These are phyloP conservation scores for Yamadazyma endophytica DNA, from an alignment of 805 yeast species.

Conservation along the genomic window DNA sequence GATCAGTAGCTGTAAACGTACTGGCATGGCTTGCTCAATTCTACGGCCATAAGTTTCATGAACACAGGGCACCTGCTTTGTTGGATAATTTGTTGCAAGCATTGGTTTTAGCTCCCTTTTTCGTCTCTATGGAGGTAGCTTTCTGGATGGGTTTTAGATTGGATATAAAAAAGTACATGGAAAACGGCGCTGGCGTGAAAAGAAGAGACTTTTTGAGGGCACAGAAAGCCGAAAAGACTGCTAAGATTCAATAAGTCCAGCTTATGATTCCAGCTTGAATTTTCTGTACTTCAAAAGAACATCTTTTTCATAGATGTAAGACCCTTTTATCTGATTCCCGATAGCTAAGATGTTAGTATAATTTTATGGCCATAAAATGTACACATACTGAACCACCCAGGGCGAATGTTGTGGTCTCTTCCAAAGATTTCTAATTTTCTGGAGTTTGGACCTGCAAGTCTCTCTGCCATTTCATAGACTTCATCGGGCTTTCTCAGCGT, in stretches of 20 bases:
- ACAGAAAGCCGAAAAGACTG: background rate
- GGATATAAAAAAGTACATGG: conserved; percentile 48
- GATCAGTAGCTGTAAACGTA: conserved; percentile 42
- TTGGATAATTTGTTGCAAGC: conserved; percentile 82
- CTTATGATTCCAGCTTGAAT: conserved; percentile 9
- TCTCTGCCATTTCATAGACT: conserved; percentile 75
- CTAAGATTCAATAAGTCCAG: conserved; percentile 1
- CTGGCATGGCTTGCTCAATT: conserved; percentile 79
- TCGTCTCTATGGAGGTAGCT: conserved; percentile 74
- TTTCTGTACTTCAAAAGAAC: conserved; percentile 40
- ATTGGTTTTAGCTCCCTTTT: conserved; percentile 84
- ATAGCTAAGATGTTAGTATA: conserved; percentile 35
- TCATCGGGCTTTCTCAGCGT: conserved; percentile 92
- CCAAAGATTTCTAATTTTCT: conserved; percentile 89
- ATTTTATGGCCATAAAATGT: background rate
- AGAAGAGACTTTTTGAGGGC: conserved; percentile 6
- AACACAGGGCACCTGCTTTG: conserved; percentile 80
- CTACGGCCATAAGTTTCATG: conserved; percentile 81
- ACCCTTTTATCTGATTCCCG: conserved; percentile 72
- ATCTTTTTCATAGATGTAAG: conserved; percentile 54
- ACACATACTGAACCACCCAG: conserved; percentile 71
- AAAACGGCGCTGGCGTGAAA: conserved; percentile 36
- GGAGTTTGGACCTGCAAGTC: conserved; percentile 73
- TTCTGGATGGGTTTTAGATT: conserved; percentile 62
- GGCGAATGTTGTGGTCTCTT: conserved; percentile 75